These are phyloP conservation scores for Suhomyces wounanorum DNA, from an alignment of 1,139 yeast genomes.

Conservation along the genomic window DNA sequence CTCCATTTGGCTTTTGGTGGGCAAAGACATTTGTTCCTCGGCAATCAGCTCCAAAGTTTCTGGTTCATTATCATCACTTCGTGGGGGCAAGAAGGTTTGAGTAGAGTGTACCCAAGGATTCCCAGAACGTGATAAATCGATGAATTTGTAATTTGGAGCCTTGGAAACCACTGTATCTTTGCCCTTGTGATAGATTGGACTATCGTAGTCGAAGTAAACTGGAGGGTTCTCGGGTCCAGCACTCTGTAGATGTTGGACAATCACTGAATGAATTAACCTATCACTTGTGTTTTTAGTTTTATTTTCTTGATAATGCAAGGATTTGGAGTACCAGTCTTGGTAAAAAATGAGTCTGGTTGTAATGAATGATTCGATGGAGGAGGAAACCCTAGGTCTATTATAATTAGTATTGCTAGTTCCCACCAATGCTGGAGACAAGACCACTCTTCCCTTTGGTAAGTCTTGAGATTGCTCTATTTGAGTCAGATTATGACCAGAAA, in stretches of 20 bases:
- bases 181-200: not conserved
- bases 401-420: not conserved
- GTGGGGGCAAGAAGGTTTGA: conserved; percentile 2
- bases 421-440: conserved; percentile 20
- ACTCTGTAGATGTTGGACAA: conserved; percentile 18
- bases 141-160: conserved; percentile 5
- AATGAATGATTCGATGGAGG: conserved; percentile 23
- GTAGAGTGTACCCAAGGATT: conserved; percentile 2
- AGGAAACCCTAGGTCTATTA: not conserved
- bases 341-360: conserved; percentile 34
- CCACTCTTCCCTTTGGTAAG: conserved; percentile 20
- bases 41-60: not conserved
- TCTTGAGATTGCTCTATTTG: not conserved
- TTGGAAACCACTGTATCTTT: not conserved
- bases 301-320: conserved; percentile 24
- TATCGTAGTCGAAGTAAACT: conserved; percentile 29
- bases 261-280: conserved; percentile 26
- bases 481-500: not conserved
- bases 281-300: conserved; percentile 11
- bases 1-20: conserved; percentile 9
- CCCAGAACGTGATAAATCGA: conserved; percentile 10
- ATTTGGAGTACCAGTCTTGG: conserved; percentile 40
- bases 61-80: not conserved
- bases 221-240: conserved; percentile 16
- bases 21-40: conserved; percentile 8